phyloP scores from a whole-genome alignment of 257 asterid genomes.

The Schizonepeta tenuifolia region DNA sequence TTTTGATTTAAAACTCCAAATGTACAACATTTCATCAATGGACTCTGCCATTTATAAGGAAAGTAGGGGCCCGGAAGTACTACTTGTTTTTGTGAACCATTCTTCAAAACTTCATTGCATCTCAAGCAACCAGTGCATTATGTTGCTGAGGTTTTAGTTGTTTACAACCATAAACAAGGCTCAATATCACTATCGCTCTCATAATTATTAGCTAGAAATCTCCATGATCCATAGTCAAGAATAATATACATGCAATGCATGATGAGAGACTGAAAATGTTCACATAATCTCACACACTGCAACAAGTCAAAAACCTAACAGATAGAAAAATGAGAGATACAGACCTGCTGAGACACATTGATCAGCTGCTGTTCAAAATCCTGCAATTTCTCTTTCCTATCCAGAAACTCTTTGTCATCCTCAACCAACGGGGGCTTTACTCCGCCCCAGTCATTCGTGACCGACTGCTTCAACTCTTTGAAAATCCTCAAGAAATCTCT shows the following conservation, averaged over 20 bases:
- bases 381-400: conserved; percentile 69
- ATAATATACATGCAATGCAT: not conserved
- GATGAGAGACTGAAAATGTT: not conserved
- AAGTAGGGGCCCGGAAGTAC: not conserved
- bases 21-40: not conserved
- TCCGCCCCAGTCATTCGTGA: conserved; percentile 91
- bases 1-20: not conserved
- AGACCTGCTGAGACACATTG: conserved; percentile 92
- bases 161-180: conserved; percentile 18
- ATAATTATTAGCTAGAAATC: not conserved
- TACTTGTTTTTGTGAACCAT: not conserved
- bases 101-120: conserved; percentile 14
- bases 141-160: not conserved
- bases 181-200: conserved; percentile 11
- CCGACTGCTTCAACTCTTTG: conserved; percentile 89
- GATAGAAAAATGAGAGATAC: conserved; percentile 19
- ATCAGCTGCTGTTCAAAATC: conserved; percentile 85
- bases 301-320: conserved; percentile 12
- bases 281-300: not conserved
- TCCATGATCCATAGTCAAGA: conserved; percentile 1
- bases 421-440: conserved; percentile 70
- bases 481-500: conserved; percentile 74
- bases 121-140: conserved; percentile 17
- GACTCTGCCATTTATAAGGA: not conserved
- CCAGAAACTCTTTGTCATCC: conserved; percentile 87